phyloP scores from a whole-genome alignment of 1,284 basidiomycete genomes.

The Malassezia nana region DNA sequence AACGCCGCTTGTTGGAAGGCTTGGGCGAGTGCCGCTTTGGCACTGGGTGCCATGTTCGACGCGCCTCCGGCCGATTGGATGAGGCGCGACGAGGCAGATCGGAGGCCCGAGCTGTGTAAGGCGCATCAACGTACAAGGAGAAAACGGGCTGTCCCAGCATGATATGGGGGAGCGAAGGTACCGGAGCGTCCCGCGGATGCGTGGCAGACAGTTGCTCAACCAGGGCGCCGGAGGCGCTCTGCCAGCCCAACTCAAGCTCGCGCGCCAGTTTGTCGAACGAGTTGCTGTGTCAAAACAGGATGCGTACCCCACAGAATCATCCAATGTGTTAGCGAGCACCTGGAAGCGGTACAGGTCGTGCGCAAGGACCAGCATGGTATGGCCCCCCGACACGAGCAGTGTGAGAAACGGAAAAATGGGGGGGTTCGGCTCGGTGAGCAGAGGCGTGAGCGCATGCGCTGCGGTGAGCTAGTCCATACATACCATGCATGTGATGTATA shows the following conservation, averaged over 20 bases:
- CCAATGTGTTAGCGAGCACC: conserved; percentile 34
- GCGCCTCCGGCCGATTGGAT: conserved; percentile 13
- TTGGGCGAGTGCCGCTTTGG: conserved; percentile 18
- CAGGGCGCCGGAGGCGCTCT: conserved; percentile 33
- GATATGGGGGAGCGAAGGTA: conserved; percentile 21
- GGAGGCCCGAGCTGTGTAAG: conserved; percentile 30
- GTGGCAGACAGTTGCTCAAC: conserved; percentile 25
- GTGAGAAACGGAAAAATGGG: conserved; percentile 38
- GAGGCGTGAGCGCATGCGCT: conserved; percentile 30
- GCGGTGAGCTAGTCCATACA: background rate
- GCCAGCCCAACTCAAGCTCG: conserved; percentile 34
- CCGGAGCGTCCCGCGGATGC: background rate
- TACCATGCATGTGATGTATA: conserved; percentile 43
- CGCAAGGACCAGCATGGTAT: conserved; percentile 40
- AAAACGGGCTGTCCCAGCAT: conserved; percentile 28
- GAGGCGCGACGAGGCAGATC: conserved; percentile 23
- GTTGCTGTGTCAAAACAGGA: conserved; percentile 14
- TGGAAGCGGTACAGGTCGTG: conserved; percentile 21
- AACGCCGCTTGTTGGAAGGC: conserved; percentile 37
- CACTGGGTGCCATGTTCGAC: background rate
- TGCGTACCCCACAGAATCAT: conserved; percentile 38
- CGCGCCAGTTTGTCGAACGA: conserved; percentile 44
- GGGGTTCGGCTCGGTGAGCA: conserved; percentile 25
- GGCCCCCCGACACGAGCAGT: conserved; percentile 42
- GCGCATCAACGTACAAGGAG: conserved; percentile 24